Base-by-base conservation (phyloP, 441 rosid species). In the Mallotus japonicus region DNA sequence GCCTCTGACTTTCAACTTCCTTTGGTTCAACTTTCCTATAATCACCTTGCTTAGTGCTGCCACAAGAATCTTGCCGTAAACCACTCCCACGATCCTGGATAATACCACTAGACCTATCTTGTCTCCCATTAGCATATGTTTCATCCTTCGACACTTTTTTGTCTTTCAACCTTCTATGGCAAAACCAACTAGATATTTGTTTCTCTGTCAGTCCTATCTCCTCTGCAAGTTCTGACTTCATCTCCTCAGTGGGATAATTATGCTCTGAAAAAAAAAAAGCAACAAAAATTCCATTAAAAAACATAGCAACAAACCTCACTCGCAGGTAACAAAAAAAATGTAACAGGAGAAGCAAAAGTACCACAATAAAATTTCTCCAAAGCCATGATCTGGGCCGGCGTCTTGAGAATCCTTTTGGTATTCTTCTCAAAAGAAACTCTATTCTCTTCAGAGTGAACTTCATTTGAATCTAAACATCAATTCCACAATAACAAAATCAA, bases 131-230 rank as follows among this genome's bases (percentile, higher is more conserved):
- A 72, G 63, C 79, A 75, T 69, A 66, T 61, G 71, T 83, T 76
- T 89, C 97, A 63, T 86, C 95, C 78, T 79, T 90, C 50, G 76
- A 77, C 62, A 78, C 78, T 74, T 84, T 88, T 79, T 89, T 90
- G 76, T 94, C 97, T 82, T 92, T 94, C 73, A 89, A 84, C 83
- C 97, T 90, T 86, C 97, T 85, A 83, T 92, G 97, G 83, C 97
- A 94, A 84, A 94, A 94, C 99, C 99, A 94, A 65, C 96, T 88
- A 24, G 97, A 88, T 77, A 94, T 85, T 89, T 94, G 97, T 81
- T 89, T 94, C 82, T 94, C 92, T 2, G 98, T 94, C 85, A 93
- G 82, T 13, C 88, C 92, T 63, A 90, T 66, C 80, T 84, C 79
- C 80, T 80, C 89, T 15, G 97, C 89, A 70, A 93, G 74, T 78